Evolutionary conservation across 805 yeast genomes (phyloP), one percentile per base, ranked within the genome.

Genomic region (Starmerella bacillaris): DNA sequence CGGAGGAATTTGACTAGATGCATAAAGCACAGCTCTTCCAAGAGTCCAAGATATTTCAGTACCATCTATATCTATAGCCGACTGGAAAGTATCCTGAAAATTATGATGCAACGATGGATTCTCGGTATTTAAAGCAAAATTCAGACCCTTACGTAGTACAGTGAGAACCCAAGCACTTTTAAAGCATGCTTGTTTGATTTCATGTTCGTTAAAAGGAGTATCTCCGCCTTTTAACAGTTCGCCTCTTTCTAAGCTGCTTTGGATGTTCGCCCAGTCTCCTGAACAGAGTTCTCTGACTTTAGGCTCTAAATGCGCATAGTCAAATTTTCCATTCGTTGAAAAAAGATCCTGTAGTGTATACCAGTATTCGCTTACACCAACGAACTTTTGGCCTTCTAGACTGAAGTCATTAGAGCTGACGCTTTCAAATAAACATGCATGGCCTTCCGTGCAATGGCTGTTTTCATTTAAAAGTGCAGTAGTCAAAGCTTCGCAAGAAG

Each of bases 331-430:
- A 3, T 92, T 86, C 59, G 82, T 66, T 27, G 75, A 71, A 53
- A 84, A 84, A 3, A 86, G 70, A 51, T 86, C 96, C 49, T 83
- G 78, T 3, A 94, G 84, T 1, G 95, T 82, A 53, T 89, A 86
- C 95, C 96, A 89, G 58, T 82, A 89, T 56, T 89, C 98, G 5
- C 94, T 79, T 17, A 86, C 75, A 0, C 98, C 98, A 20, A 89
- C 77, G 56, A 89, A 84, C 48, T 72, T 77, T 12, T 82, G 82
- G 20, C 32, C 64, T 12, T 67, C 64, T 51, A 79, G 83, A 56
- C 84, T 82, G 39, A 86, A 69, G 18, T 64, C 67, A 4, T 96
- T 96, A 0, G 82, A 93, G 58, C 83, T 94, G 12, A 82, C 82
- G 21, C 96, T 98, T 55, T 84, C 83, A 54, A 89, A 89, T 21